Evolutionary conservation across 1,284 basidiomycete species (phyloP).

Genomic region (Thecaphora frezii): DNA sequence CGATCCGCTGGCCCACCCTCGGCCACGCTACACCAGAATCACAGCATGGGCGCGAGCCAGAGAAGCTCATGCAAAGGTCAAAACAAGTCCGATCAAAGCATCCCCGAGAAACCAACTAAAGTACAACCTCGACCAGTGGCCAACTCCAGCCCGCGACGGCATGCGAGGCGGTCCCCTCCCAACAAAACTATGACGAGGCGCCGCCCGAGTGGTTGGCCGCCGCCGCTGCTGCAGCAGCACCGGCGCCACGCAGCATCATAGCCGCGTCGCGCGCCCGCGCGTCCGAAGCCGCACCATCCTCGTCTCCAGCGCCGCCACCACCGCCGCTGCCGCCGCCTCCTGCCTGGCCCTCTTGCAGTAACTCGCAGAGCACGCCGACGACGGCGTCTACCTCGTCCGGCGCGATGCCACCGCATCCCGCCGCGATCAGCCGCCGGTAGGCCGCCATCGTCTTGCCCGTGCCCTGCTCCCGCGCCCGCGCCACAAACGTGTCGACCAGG

Average conservation of each 20-base stretch:
- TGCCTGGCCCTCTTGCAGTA: conserved; percentile 43
- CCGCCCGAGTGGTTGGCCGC: too few relatives aligned
- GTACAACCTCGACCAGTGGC: too few relatives aligned
- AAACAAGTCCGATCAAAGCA: too few relatives aligned
- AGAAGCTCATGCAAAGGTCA: too few relatives aligned
- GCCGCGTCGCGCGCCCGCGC: conserved; percentile 32
- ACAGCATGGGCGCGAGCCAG: too few relatives aligned
- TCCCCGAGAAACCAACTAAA: too few relatives aligned
- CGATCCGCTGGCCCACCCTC: too few relatives aligned
- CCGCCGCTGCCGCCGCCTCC: conserved; percentile 8
- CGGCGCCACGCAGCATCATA: conserved; percentile 35
- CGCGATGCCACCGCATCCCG: conserved; percentile 54
- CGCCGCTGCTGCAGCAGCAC: conserved; percentile 29
- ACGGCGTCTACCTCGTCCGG: conserved; percentile 56
- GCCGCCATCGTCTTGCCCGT: conserved; percentile 52
- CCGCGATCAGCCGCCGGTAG: conserved; percentile 56
- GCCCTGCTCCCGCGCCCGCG: conserved; percentile 43
- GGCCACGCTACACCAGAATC: too few relatives aligned
- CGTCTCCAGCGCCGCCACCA: not conserved
- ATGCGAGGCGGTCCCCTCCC: too few relatives aligned
- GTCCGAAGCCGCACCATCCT: conserved; percentile 5
- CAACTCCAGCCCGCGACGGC: too few relatives aligned
- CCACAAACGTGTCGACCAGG: conserved; percentile 34
- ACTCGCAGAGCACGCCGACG: conserved; percentile 52
- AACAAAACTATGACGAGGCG: too few relatives aligned